Base-by-base conservation (phyloP, 345 rosid species). In the Citrus hindsii region DNA sequence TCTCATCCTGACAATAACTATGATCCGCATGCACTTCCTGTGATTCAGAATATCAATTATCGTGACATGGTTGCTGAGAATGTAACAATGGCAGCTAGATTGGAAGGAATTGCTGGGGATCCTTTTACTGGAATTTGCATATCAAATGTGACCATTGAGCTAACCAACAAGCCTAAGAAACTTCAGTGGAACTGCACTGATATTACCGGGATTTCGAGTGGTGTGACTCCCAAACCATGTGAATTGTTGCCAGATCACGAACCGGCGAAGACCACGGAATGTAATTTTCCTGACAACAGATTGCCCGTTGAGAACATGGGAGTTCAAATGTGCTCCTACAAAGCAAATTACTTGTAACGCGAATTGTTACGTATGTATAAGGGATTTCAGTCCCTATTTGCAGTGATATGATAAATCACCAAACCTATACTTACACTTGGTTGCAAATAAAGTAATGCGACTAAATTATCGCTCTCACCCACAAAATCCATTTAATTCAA, bases 111-210 rank as follows among this genome's bases (percentile, higher is more conserved):
- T 79, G 35, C 88, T 1, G 87, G 87, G 12, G 84, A 89, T 67
- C 85, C 87, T 10, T 95, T 92, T 70, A 83, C 89, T 1, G 96
- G 91, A 9, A 90, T 95, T 5, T 92, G 99, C 82, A 89, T 95
- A 59, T 90, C 97, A 13, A 95, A 95, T 79, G 91, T 87, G 58
- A 92, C 95, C 2, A 88, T 95, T 56, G 79, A 82, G 24, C 77
- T 91, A 33, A 66, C 79, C 0, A 21, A 74, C 53, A 87, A 84
- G 79, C 89, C 92, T 2, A 85, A 91, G 85, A 80, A 91, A 60
- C 71, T 86, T 65, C 92, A 86, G 59, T 93, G 99, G 99, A 92
- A 95, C 71, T 95, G 99, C 86, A 89, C 90, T 0, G 90, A 90
- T 2, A 71, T 93, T 8, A 69, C 78, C 0, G 99, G 97, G 72